Base-by-base conservation (phyloP, 2,329 filamentous ascomycete species). In the Cladosporium sp. region DNA sequence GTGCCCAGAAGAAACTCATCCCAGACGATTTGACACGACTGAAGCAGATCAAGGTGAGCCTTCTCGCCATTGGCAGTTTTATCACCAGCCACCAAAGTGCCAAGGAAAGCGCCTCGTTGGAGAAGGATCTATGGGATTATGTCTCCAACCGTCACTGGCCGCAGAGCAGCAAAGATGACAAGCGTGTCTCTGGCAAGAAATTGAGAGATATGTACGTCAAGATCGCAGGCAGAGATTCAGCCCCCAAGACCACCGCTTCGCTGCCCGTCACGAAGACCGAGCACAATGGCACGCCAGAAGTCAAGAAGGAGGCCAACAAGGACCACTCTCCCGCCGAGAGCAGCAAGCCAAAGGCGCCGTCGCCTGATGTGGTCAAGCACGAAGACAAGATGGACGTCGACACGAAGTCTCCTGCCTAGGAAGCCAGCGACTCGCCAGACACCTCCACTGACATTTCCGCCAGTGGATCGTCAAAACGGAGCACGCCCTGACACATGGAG, bases 1-100 rank as follows among this genome's bases (percentile, higher is more conserved):
- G 75, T 45, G 82, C 82, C 3, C 85, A 79, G 2, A 79, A 78
- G 56, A 80, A 82, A 57, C 77, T 77, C 43, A 78, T 83, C 54
- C 80, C 80, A 49, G 80, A 78, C 22, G 78, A 79, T 59, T 82
- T 83, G 56, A 76, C 79, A 46, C 76, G 83, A 38, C 77, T 83
- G 18, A 76, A 73, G 59, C 76, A 83, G 38, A 78, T 85, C 61
- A 83, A 82, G 58, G 70, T 72, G 22, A 78, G 84, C 60, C 68
- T 85, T 32, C 71, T 83, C 36, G 74, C 74, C 4, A 82, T 85
- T 63, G 83, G 83, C 47, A 77, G 78, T 50, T 84, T 83, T 59
- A 78, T 85, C 54, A 76, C 78, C 43, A 69, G 72, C 25, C 67
- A 74, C 18, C 32, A 38, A 7, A 20, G 39, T 9, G 33, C 38